A percentile compares a stretch with the other conserved stretches of the same genome.
phyloP scores from a whole-genome alignment of 2,329 filamentous ascomycete genomes.

The Calonectria multiphialidica region DNA sequence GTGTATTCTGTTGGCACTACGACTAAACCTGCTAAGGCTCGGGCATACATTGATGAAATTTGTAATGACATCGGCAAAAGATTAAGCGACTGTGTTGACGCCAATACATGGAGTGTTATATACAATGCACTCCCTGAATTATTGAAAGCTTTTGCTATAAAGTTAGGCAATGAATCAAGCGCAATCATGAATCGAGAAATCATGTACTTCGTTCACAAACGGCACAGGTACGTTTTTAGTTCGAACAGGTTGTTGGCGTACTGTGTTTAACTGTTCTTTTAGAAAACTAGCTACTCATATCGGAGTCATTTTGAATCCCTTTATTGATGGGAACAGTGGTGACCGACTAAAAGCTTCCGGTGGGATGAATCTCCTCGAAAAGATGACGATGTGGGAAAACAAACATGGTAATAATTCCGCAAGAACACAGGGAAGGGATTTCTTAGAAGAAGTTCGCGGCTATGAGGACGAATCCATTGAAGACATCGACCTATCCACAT shows the following conservation, averaged over 20 bases:
- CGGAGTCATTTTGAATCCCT: background rate
- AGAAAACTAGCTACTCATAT: background rate
- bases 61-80: background rate
- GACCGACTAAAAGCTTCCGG: no score
- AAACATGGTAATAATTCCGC: background rate
- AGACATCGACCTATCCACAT: background rate
- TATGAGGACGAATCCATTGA: background rate
- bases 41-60: background rate
- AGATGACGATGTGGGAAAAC: background rate
- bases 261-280: background rate
- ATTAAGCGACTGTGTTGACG: background rate
- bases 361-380: background rate
- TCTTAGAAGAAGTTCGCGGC: background rate
- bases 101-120: background rate
- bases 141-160: background rate
- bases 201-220: background rate
- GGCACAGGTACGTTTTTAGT: background rate
- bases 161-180: background rate
- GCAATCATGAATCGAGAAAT: background rate
- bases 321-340: background rate
- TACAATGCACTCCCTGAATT: background rate
- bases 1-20: background rate
- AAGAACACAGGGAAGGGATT: background rate
- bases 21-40: background rate
- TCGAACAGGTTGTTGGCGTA: background rate